Percentiles rank a stretch among this genome's conserved stretches.
phyloP scores from a whole-genome alignment of 345 rosid genomes.

The Eucalyptus curtisii region DNA sequence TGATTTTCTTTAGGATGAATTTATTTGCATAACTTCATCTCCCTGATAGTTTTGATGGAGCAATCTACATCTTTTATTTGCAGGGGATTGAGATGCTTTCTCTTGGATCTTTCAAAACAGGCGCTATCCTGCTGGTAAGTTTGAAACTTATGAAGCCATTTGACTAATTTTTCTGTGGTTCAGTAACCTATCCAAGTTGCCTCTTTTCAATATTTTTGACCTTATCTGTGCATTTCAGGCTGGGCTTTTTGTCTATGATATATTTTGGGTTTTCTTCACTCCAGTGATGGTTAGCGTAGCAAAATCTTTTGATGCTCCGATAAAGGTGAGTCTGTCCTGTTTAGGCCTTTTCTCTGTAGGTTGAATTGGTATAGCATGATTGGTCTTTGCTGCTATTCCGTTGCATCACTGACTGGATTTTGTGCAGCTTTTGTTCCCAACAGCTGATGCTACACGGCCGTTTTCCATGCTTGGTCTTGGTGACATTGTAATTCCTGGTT shows the following conservation, averaged over 20 bases:
- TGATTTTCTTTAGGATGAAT: background rate
- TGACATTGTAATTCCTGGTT: slow-evolving; percentile 97
- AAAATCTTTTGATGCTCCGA: slow-evolving; percentile 98
- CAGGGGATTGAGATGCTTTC: slow-evolving; percentile 99
- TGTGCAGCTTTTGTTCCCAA: slow-evolving; percentile 89
- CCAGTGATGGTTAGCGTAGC: slow-evolving; percentile 99
- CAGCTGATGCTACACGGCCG: slow-evolving; percentile 62
- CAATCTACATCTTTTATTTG: background rate
- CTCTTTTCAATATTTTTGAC: background rate
- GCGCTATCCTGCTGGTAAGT: slow-evolving; percentile 70
- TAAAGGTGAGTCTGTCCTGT: slow-evolving; percentile 55
- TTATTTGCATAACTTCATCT: background rate
- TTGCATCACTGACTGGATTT: background rate
- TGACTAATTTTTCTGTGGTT: background rate
- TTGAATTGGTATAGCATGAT: background rate
- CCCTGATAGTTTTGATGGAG: background rate
- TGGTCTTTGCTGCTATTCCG: background rate
- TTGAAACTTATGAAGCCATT: background rate
- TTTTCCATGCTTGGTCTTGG: slow-evolving; percentile 99
- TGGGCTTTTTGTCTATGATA: slow-evolving; percentile 93
- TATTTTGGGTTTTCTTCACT: slow-evolving; percentile 99
- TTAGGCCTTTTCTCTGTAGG: background rate
- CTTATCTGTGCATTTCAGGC: slow-evolving; percentile 23
- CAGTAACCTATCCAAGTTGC: background rate
- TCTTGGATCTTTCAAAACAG: slow-evolving; percentile 95